These are phyloP conservation scores for Pleurotus giganteus DNA, from an alignment of 768 basidiomycete genomes.

Conservation along the genomic window DNA sequence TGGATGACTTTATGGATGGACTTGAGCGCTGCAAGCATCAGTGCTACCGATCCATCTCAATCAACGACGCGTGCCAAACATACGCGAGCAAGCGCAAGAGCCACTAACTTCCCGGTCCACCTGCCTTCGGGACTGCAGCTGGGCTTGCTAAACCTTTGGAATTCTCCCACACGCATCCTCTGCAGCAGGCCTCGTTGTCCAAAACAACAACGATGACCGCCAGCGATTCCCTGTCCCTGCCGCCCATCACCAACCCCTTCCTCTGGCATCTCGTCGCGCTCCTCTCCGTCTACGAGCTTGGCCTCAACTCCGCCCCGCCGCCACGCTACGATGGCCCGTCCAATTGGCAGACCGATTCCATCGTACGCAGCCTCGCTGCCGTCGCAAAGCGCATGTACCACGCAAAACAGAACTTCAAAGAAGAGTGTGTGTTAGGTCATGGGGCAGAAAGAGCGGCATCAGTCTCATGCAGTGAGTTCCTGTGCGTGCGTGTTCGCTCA, in stretches of 20 bases:
- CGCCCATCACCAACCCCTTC: not conserved
- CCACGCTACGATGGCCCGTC: constrained; percentile 57
- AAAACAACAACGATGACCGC: not conserved
- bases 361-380: constrained; percentile 31
- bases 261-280: too few species aligned
- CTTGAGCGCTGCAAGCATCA: too few species aligned
- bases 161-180: not conserved
- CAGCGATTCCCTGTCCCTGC: not conserved
- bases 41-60: too few species aligned
- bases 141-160: not conserved
- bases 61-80: too few species aligned
- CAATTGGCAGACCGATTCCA: too few species aligned
- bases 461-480: constrained; percentile 29
- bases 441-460: constrained; percentile 35
- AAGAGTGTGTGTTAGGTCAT: constrained; percentile 16
- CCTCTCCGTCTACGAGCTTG: constrained; percentile 58
- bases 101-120: not conserved
- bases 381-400: constrained; percentile 47
- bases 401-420: constrained; percentile 30
- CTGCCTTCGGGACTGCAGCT: not conserved
- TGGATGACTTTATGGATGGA: too few species aligned
- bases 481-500: not conserved
- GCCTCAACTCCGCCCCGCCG: constrained; percentile 45
- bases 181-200: not conserved
- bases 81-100: too few species aligned